Conservation (phyloP, 106 monocot genomes). For the Allium fistulosum region DNA sequence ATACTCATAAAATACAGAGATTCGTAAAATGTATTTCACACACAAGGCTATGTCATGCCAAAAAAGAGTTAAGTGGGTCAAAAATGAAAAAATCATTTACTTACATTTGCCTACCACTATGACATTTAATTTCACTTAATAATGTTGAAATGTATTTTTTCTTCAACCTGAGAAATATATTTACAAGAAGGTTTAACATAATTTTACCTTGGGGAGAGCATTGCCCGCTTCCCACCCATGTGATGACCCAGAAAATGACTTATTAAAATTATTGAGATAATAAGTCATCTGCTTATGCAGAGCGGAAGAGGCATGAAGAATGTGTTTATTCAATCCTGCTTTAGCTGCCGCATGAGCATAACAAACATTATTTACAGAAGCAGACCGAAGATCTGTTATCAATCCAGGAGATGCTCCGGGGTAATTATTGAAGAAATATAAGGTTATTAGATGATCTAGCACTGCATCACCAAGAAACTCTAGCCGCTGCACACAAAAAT, state of each 20-base stretch:
- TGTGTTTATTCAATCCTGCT: constrained; percentile 52
- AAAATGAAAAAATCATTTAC: too few species aligned
- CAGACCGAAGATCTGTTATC: constrained; percentile 53
- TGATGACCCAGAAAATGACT: constrained; percentile 41
- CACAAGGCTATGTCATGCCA: too few species aligned
- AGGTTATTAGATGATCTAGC: constrained; percentile 44
- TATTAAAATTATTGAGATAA: constrained; percentile 26
- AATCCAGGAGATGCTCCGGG: constrained; percentile 44
- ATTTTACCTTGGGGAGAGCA: constrained; percentile 49
- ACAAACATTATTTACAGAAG: constrained; percentile 58
- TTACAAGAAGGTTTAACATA: neutral
- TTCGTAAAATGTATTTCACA: too few species aligned
- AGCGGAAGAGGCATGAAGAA: constrained; percentile 56
- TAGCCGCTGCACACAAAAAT: constrained; percentile 28
- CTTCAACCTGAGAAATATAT: neutral
- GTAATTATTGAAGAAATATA: constrained; percentile 32
- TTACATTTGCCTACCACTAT: too few species aligned
- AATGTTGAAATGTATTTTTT: too few species aligned
- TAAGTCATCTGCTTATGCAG: constrained; percentile 36
- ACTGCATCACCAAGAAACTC: constrained; percentile 72
- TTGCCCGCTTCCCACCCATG: constrained; percentile 66
- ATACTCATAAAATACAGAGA: too few species aligned
- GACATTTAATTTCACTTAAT: too few species aligned
- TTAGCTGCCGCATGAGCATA: constrained; percentile 69
- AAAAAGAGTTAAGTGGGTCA: too few species aligned